phyloP scores from a whole-genome alignment of 148 eudicot genomes.

The Selenicereus undatus region DNA sequence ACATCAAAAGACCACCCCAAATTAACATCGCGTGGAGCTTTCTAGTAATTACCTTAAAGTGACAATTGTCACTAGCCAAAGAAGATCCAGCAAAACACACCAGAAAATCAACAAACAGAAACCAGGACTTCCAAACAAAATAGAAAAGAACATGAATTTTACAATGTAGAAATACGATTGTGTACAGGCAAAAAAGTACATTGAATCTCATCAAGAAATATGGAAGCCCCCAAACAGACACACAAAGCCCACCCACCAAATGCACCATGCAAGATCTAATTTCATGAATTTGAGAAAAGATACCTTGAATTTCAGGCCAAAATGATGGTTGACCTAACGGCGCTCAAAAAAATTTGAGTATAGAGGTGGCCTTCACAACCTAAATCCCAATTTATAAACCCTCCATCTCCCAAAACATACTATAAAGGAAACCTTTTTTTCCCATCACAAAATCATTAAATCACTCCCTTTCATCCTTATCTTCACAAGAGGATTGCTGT shows the following conservation, averaged over 20 bases:
- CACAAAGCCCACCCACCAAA: neutral
- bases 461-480: conserved; percentile 13
- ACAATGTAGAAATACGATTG: conserved; percentile 3
- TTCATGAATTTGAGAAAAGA: conserved; percentile 1
- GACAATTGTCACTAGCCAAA: conserved; percentile 6
- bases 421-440: conserved; percentile 12
- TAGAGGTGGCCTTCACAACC: conserved; percentile 9
- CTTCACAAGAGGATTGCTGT: neutral
- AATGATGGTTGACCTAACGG: neutral
- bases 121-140: neutral
- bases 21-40: neutral
- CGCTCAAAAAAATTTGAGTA: neutral
- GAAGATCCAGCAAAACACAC: neutral
- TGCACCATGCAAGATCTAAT: neutral
- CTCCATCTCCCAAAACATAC: conserved; percentile 6
- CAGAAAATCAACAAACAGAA: neutral
- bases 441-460: conserved; percentile 5
- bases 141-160: neutral
- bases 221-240: neutral
- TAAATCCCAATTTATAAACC: conserved; percentile 16
- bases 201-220: neutral
- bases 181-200: neutral
- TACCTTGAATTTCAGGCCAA: conserved; percentile 15
- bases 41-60: neutral
- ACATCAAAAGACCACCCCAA: neutral